Base-by-base conservation (phyloP, 495 filamentous ascomycete genomes). In the Massariosphaeria phaeospora region DNA sequence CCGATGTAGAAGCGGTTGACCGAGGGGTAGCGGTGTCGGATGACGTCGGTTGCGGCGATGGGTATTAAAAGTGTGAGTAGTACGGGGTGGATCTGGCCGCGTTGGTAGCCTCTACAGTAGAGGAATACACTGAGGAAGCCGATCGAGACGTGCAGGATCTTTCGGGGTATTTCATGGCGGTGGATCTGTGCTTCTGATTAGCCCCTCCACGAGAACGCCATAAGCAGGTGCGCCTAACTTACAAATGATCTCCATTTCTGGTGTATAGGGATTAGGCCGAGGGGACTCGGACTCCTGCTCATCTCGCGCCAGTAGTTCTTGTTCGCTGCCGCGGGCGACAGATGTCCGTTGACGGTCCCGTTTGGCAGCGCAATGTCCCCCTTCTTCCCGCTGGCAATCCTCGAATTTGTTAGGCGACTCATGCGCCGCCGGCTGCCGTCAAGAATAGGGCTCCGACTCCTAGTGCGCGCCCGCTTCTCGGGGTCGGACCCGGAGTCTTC, bases 211-310 rank as follows among this genome's bases (percentile, higher is more conserved):
- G 7, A 7, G n/a, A 26, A n/a, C 3, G 11, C 25, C 38, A 25
- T 10, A 55, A 13, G 35, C 11, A 11, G 15, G 15, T 40, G 24
- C 25, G 38, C 11, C n/a, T n/a, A n/a, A 64, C 71, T 48, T 61
- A 87, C 82, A 50, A 89, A 82, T 4, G 73, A 78, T 53, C 82
- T 73, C 75, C 83, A 89, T 60, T 81, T 77, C 40, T 80, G 75
- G 67, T 99, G 93, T 61, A 97, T 90, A 20, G 93, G 93, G 55
- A 99, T 99, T 5, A 99, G 79, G 17, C 94, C 93, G 12, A 98
- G 77, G 3, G 93, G 93, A 51, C 84, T 89, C 2, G 93, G 93
- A 49, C 86, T 91, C 55, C 93, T 79, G 49, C 88, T 94, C 62
- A 96, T 73, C 62, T 87, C 84, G 30, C 85, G 79, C 83, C 86